Conservation (phyloP, 306 rosid genomes). For the Glycine latifolia region DNA sequence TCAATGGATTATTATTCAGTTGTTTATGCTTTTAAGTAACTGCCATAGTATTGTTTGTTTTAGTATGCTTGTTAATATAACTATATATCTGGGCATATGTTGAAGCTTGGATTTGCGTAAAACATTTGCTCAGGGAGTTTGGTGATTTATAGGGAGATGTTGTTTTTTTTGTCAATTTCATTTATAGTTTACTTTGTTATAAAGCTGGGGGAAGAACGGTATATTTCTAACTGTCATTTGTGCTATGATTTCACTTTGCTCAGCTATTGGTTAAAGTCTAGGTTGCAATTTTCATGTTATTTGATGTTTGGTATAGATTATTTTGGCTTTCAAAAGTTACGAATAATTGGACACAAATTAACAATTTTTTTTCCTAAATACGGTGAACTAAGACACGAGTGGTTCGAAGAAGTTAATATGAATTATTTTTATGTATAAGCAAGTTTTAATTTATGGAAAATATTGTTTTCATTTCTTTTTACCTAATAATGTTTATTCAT, state of each 20-base stretch:
- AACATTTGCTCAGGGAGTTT: not conserved
- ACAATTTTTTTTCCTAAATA: too few relatives aligned
- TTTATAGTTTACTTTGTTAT: not conserved
- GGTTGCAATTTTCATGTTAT: not conserved
- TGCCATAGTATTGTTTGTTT: not conserved
- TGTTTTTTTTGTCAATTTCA: not conserved
- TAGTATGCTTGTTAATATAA: not conserved
- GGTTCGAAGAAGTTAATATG: too few relatives aligned
- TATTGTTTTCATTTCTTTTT: too few relatives aligned
- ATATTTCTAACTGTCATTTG: not conserved
- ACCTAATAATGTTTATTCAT: too few relatives aligned
- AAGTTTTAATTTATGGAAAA: too few relatives aligned
- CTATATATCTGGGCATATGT: not conserved
- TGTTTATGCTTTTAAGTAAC: not conserved
- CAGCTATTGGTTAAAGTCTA: not conserved
- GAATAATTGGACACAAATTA: too few relatives aligned
- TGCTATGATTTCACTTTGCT: not conserved
- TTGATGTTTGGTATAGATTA: too few relatives aligned
- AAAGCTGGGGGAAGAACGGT: not conserved
- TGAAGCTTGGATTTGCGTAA: not conserved
- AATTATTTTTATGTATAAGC: too few relatives aligned
- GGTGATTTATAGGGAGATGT: not conserved
- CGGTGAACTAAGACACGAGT: too few relatives aligned
- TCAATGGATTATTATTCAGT: conserved; percentile 26
- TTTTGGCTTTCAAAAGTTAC: too few relatives aligned